phyloP scores from a whole-genome alignment of 228 moss, liverwort and hornwort genomes.

The Sphagnum fallax region DNA sequence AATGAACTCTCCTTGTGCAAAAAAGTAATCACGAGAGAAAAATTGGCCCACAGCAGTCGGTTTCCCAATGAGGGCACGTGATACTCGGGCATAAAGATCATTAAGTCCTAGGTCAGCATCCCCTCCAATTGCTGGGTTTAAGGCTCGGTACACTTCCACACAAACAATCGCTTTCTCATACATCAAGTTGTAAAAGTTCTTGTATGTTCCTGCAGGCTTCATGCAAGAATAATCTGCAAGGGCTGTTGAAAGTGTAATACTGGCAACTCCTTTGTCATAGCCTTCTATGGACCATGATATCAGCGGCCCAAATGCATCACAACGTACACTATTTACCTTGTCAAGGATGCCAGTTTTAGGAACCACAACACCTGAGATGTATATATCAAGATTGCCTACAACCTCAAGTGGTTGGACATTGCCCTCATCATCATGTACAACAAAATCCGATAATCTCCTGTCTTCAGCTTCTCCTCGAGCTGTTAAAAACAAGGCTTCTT shows the following conservation, averaged over 20 bases:
- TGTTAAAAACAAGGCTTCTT: constrained; percentile 63
- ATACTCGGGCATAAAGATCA: constrained; percentile 51
- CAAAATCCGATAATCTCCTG: constrained; percentile 64
- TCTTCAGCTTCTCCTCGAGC: constrained; percentile 53
- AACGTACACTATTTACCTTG: constrained; percentile 47
- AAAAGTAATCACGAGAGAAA: constrained; percentile 65
- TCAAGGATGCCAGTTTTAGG: constrained; percentile 31
- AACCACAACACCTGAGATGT: constrained; percentile 47
- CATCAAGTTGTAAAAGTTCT: constrained; percentile 53
- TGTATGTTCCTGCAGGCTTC: constrained; percentile 64
- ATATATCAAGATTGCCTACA: constrained; percentile 35
- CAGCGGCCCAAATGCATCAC: constrained; percentile 62
- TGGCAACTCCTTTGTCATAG: constrained; percentile 64
- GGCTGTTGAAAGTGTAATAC: constrained; percentile 50
- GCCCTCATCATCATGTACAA: constrained; percentile 61
- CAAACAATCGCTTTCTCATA: constrained; percentile 69
- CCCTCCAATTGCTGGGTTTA: constrained; percentile 61
- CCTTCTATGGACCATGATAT: constrained; percentile 80
- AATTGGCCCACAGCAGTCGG: constrained; percentile 36
- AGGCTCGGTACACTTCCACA: constrained; percentile 59
- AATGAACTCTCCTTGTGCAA: constrained; percentile 55
- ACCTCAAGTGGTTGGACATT: constrained; percentile 31
- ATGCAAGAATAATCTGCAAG: constrained; percentile 61
- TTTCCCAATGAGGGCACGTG: constrained; percentile 47
- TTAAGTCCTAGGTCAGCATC: constrained; percentile 53